Base-by-base conservation (phyloP, 2,329 filamentous ascomycete species). In the Neocucurbitaria cava region DNA sequence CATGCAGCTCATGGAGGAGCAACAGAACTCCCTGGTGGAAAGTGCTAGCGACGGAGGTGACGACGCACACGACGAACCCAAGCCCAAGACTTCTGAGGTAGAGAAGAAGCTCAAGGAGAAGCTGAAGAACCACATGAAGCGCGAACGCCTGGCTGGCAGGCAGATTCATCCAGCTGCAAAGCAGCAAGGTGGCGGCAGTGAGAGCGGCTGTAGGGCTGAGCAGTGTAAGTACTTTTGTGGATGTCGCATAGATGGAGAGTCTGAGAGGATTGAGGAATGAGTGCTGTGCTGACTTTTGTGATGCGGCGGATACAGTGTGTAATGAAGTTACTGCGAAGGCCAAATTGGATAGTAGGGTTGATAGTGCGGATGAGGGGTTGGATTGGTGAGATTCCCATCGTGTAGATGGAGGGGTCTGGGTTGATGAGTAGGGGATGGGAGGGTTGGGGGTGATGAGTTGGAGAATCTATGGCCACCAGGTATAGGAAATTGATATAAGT, bases 111-210 rank as follows among this genome's bases (percentile, higher is more conserved):
- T n/a, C n/a, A n/a, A n/a, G n/a, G n/a, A n/a, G n/a, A n/a, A n/a
- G n/a, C 30, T 74, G 46, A 64, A 63, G 39, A 58, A 56, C 2
- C 70, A 74, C 52, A 45, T 66, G 11, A 65, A 54, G 39, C 57
- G 57, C 15, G 71, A 72, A 49, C 58, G 65, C 31, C 51, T 57
- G 35, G 51, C 45, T 15, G 66, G 69, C 1, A 44, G 44, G 17
- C 56, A 70, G 45, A 65, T 72, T 11, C 65, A 64, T 41, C 70
- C 69, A 1, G 65, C 61, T 10, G 54, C 43, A 21, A 57, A 47
- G n/a, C n/a, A 23, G 52, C 60, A 15, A 45, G 54, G 8, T 48
- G 48, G n/a, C 49, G 45, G 17, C n/a, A 66, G 65, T 41, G 54
- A 57, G 20, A 54, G 48, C 23, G 66, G 59, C 46, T 59, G 54